Evolutionary conservation across 805 yeast genomes (phyloP).

Genomic region (Candida hungchunana): DNA sequence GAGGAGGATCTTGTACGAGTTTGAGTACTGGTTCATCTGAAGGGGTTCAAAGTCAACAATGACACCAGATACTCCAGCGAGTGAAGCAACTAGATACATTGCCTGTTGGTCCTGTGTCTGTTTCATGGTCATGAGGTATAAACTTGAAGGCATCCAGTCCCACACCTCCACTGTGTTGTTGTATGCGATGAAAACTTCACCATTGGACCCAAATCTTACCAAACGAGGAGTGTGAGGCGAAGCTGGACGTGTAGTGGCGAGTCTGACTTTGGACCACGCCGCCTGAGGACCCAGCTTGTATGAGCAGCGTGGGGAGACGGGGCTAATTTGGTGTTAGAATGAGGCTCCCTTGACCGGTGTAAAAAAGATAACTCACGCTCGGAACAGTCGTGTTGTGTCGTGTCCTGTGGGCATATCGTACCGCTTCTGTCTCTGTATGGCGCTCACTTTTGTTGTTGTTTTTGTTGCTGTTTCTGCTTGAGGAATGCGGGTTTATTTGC

Average conservation of each 20-base stretch:
- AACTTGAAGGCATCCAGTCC: slow-evolving; percentile 34
- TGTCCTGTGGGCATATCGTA: slow-evolving; percentile 31
- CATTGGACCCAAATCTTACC: slow-evolving; percentile 34
- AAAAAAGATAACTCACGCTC: slow-evolving; percentile 27
- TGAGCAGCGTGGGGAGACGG: slow-evolving; percentile 22
- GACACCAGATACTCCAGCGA: slow-evolving; percentile 13
- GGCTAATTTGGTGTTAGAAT: slow-evolving; percentile 14
- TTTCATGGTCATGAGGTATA: slow-evolving; percentile 14
- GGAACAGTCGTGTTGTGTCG: slow-evolving; percentile 27
- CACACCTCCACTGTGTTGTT: slow-evolving; percentile 32
- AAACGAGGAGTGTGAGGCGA: slow-evolving; percentile 3
- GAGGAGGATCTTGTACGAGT: slow-evolving; percentile 22
- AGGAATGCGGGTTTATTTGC: not conserved
- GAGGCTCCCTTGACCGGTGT: no score
- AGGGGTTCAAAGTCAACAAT: slow-evolving; percentile 26
- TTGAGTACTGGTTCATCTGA: slow-evolving; percentile 19
- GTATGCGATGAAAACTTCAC: slow-evolving; percentile 33
- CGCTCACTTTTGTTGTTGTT: not conserved
- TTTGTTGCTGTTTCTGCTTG: not conserved
- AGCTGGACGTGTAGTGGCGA: slow-evolving; percentile 10
- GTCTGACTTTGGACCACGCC: slow-evolving; percentile 27
- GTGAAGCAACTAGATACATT: slow-evolving; percentile 28
- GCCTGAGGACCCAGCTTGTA: slow-evolving; percentile 23
- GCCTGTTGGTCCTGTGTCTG: slow-evolving; percentile 8
- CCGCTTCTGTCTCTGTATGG: no score